These are phyloP conservation scores for Nigrospora oryzae DNA, from an alignment of 2,329 filamentous ascomycete genomes.

Conservation along the genomic window DNA sequence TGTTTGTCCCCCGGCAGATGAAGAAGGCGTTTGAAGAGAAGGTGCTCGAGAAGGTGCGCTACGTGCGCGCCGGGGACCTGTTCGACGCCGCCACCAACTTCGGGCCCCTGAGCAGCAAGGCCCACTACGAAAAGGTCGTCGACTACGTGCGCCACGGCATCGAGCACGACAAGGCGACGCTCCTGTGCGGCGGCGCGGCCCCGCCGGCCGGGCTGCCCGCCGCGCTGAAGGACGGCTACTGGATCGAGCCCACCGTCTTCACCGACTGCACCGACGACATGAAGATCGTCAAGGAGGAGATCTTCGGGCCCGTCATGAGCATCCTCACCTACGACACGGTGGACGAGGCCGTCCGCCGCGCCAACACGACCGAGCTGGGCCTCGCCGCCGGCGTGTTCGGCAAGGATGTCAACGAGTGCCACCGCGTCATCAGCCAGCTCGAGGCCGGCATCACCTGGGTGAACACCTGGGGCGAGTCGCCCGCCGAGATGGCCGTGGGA, in stretches of 20 bases:
- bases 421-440: constrained; percentile 60
- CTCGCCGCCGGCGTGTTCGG: constrained; percentile 82
- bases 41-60: constrained; percentile 61
- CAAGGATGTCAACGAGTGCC: constrained; percentile 63
- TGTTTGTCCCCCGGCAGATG: constrained; percentile 65
- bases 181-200: constrained; percentile 64
- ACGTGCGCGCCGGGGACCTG: constrained; percentile 64
- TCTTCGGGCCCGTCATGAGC: constrained; percentile 82
- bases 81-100: constrained; percentile 70
- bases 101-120: constrained; percentile 69
- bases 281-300: constrained; percentile 74
- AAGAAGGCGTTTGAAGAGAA: constrained; percentile 60
- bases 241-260: constrained; percentile 78
- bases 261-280: constrained; percentile 78
- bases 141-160: constrained; percentile 70
- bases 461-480: constrained; percentile 88
- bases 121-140: constrained; percentile 71
- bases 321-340: constrained; percentile 66
- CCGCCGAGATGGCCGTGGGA: constrained; percentile 86
- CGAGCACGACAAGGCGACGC: constrained; percentile 61
- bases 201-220: constrained; percentile 43
- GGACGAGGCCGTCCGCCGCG: constrained; percentile 61
- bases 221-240: constrained; percentile 58
- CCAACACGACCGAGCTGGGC: constrained; percentile 70
- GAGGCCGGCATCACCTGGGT: constrained; percentile 88